Evolutionary conservation across 148 eudicot species (phyloP).

Genomic region (Selenicereus undatus): DNA sequence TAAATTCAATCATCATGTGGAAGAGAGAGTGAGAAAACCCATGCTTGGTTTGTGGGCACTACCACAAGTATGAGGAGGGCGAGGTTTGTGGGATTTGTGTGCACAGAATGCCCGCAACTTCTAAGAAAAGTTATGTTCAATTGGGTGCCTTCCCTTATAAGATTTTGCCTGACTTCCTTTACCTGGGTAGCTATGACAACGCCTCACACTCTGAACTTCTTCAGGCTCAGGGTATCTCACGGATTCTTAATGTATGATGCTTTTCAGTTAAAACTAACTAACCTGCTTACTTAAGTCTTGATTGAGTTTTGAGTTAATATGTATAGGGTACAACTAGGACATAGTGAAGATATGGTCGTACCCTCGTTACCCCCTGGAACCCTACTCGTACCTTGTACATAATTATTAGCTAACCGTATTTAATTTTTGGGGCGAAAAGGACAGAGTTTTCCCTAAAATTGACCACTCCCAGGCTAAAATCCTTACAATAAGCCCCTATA

Average conservation of each 20-base stretch:
- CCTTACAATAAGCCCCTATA: no score
- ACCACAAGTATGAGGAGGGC: constrained; percentile 95
- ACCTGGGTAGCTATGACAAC: constrained; percentile 84
- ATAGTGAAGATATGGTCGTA: no score
- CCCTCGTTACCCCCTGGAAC: no score
- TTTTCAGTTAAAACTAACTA: no score
- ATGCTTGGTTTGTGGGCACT: constrained; percentile 86
- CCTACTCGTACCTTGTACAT: no score
- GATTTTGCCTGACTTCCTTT: constrained; percentile 81
- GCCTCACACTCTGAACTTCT: constrained; percentile 87
- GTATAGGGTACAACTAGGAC: no score
- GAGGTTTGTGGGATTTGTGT: constrained; percentile 92
- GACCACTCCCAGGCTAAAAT: no score
- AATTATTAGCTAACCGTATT: no score
- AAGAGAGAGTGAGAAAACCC: constrained; percentile 95
- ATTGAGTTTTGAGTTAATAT: no score
- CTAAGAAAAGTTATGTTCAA: constrained; percentile 39
- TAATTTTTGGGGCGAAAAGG: no score
- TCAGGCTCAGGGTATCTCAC: constrained; percentile 73
- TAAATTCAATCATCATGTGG: constrained; percentile 42
- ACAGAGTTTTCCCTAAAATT: no score
- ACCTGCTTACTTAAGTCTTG: no score
- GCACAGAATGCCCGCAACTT: constrained; percentile 54
- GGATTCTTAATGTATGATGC: constrained; percentile 68
- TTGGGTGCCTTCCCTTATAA: constrained; percentile 82